Evolutionary conservation across 1,284 basidiomycete species (phyloP), one percentile per base, ranked within the genome.

Genomic region (Fomitopsis pinicola): DNA sequence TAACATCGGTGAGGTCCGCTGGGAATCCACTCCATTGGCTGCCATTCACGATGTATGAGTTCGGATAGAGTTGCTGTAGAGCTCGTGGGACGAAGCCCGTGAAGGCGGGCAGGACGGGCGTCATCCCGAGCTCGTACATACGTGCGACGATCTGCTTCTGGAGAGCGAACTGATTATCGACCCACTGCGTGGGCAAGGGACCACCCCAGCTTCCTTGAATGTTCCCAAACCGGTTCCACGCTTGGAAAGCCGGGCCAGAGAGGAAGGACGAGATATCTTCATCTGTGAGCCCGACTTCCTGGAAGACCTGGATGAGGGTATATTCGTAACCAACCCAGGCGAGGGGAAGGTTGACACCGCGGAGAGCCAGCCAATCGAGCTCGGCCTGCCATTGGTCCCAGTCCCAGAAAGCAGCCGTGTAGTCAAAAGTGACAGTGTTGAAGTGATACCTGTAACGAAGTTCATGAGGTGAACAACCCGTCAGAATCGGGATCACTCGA

Each of bases 41-140:
- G 14, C 78, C 77, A 36, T 67, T 62, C 42, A 77, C 64, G 64
- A 79, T 73, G 2, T 75, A 74, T 2, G 76, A 74, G 55, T 78
- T 76, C 12, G 78, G 77, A 56, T 75, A 74, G 40, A 74, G 59
- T 4, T 59, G 59, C 1, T 72, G 56, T 42, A 80, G 60, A 5
- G 73, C 72, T 12, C 61, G 69, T 0, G 78, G 79, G 15, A 80
- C 73, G 59, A 80, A 80, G 17, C 78, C 79, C 6, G 76, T 76
- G 66, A 80, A 80, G 2, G 78, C 71, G 2, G 79, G 78, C 50
- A 80, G 69, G 12, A 78, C 72, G 17, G 78, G 79, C 8, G 72
- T 79, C 78, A 80, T 80, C 6, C 79, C 78, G 17, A 80, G 74
- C 61, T 77, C 78, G 55, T 71, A 55, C 76, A 80, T 80, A 28